These are phyloP conservation scores for Lavandula angustifolia DNA, from an alignment of 257 asterid species.

Conservation along the genomic window DNA sequence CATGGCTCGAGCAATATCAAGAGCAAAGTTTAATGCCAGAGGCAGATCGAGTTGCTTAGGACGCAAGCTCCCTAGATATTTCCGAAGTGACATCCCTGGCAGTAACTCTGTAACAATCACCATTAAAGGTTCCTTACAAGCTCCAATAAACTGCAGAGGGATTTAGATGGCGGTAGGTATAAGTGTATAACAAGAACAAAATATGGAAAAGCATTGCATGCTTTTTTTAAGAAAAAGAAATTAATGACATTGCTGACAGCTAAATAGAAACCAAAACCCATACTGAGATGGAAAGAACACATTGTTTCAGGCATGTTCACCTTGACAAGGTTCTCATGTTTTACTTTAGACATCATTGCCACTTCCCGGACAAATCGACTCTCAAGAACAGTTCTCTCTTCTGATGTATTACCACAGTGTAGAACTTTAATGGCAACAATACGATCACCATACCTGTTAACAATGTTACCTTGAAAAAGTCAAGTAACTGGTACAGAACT, in stretches of 20 bases:
- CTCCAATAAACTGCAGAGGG: constrained; percentile 88
- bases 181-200: not conserved
- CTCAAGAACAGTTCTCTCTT: constrained; percentile 73
- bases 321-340: constrained; percentile 94
- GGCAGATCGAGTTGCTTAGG: constrained; percentile 78
- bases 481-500: constrained; percentile 2
- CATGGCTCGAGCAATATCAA: constrained; percentile 92
- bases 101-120: constrained; percentile 91
- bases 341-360: constrained; percentile 88
- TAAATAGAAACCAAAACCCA: not conserved
- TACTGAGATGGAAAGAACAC: not conserved
- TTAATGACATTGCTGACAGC: not conserved
- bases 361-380: constrained; percentile 89
- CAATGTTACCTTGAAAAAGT: not conserved
- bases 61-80: constrained; percentile 74
- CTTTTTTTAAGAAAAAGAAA: not conserved
- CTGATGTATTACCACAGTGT: constrained; percentile 65
- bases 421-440: constrained; percentile 94
- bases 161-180: not conserved
- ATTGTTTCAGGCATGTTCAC: constrained; percentile 38
- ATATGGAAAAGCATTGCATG: not conserved
- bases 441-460: constrained; percentile 71
- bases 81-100: constrained; percentile 95
- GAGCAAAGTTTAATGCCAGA: constrained; percentile 74
- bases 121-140: constrained; percentile 98